Evolutionary conservation across 371 early-diverging fungal species (phyloP), one percentile per base, ranked within the genome.

Genomic region (Funneliformis caledonium): DNA sequence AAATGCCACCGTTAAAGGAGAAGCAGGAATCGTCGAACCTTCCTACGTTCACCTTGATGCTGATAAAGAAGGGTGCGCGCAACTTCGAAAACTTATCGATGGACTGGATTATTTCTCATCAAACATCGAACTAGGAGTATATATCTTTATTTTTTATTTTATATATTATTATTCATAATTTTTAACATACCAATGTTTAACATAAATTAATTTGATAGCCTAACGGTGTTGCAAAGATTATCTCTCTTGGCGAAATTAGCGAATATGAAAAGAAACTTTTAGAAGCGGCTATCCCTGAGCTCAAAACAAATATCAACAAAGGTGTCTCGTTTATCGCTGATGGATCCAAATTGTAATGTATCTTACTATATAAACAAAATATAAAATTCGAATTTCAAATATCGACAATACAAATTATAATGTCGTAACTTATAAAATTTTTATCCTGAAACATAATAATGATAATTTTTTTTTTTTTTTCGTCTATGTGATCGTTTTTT

Each of bases 61-160:
- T 52, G 85, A 87, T 67, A 88, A 84, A 19, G 85, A 86, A 59
- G 84, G 83, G 65, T 76, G 81, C 1, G 19, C 60, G 2, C 60
- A 80, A 37, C 82, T 84, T 81, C 82, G 75, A 50, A 64, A 48
- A 11, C 16, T 43, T 7, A 73, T 82, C 74, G 83, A 81, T 43
- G 89, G 91, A 4, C 72, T 94, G 52, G 91, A 93, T 5, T 97
- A 91, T 90, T 97, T 97, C 86, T 92, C 96, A 45, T 88, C 92
- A 43, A 91, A 91, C 77, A 92, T 97, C 81, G 94, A 95, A 89
- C 89, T 97, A 77, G 96, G 97, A 62, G 87, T 86, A 82, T 67
- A 86, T 86, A 6, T 52, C 42, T 37, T 22, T 52, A 4, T 50
- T 33, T 9, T 60, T 61, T n/a, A 16, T 37, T 26, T 45, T 61